Conservation (phyloP, 441 rosid species). For the Gossypium schwendimanii region DNA sequence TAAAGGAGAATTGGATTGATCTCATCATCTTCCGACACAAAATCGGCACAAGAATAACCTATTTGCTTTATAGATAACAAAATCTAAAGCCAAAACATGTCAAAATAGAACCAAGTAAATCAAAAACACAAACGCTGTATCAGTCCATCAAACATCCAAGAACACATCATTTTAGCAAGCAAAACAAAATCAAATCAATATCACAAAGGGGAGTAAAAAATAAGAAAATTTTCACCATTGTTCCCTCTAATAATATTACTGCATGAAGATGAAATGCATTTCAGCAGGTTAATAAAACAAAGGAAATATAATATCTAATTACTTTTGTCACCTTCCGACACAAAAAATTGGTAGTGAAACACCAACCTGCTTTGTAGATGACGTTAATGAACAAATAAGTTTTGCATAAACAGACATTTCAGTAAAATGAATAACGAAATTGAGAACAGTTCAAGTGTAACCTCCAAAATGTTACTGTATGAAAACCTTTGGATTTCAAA, state of each 20-base stretch:
- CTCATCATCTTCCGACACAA: not conserved
- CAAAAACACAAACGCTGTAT: not conserved
- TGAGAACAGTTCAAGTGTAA: not conserved
- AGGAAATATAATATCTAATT: not conserved
- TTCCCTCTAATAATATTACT: not conserved
- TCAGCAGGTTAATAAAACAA: not conserved
- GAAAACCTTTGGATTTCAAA: conserved; percentile 8
- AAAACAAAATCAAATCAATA: not conserved
- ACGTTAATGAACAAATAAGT: not conserved
- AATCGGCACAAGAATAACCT: not conserved
- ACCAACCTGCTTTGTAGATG: conserved; percentile 16
- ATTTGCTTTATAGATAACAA: conserved; percentile 44
- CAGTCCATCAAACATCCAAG: not conserved
- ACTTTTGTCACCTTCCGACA: conserved; percentile 14
- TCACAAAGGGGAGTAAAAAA: no score
- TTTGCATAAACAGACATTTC: no score
- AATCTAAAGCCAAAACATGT: not conserved
- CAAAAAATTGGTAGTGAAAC: not conserved
- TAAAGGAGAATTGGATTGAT: not conserved
- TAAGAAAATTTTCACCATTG: not conserved
- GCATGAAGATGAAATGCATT: not conserved
- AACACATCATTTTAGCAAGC: not conserved
- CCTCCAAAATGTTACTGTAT: conserved; percentile 4
- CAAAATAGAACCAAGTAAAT: not conserved
- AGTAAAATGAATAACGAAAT: not conserved